Evolutionary conservation across 169 alveolate genomes (phyloP).

Genomic region (Plasmodium knowlesi): DNA sequence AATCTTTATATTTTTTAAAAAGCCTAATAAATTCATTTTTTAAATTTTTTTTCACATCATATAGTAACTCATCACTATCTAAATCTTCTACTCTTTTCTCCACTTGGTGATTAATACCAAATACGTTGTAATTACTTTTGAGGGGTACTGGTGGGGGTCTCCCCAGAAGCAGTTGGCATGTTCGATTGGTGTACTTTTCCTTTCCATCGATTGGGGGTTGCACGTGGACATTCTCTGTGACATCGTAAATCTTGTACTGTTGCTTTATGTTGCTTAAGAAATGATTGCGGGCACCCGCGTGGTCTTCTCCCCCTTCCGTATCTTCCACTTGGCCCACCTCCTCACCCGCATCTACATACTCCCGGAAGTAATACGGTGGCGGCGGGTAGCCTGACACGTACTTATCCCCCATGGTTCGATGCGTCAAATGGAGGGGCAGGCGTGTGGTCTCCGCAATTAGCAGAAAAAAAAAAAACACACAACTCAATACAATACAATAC

Average conservation of each 20-base stretch:
- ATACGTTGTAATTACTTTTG: conserved; percentile 72
- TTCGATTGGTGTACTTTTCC: neutral
- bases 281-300: neutral
- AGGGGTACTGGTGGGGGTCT: conserved; percentile 79
- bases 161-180: conserved; percentile 48
- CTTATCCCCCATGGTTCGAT: neutral
- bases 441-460: neutral
- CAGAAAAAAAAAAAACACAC: conserved; percentile 10
- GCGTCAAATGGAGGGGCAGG: neutral
- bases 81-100: conserved; percentile 76
- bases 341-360: conserved; percentile 70
- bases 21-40: conserved; percentile 77
- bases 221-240: conserved; percentile 11
- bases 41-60: conserved; percentile 59
- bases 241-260: conserved; percentile 10
- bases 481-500: no score
- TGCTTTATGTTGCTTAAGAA: neutral
- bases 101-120: conserved; percentile 78
- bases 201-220: neutral
- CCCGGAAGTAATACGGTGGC: conserved; percentile 82
- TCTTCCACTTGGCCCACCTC: conserved; percentile 2
- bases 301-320: neutral
- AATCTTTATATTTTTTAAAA: conserved; percentile 79
- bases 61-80: conserved; percentile 76
- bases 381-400: conserved; percentile 83